Percentiles rank a stretch among this genome's conserved stretches.
phyloP scores from a whole-genome alignment of 139 green algal genomes.

The Haematococcus lacustris region DNA sequence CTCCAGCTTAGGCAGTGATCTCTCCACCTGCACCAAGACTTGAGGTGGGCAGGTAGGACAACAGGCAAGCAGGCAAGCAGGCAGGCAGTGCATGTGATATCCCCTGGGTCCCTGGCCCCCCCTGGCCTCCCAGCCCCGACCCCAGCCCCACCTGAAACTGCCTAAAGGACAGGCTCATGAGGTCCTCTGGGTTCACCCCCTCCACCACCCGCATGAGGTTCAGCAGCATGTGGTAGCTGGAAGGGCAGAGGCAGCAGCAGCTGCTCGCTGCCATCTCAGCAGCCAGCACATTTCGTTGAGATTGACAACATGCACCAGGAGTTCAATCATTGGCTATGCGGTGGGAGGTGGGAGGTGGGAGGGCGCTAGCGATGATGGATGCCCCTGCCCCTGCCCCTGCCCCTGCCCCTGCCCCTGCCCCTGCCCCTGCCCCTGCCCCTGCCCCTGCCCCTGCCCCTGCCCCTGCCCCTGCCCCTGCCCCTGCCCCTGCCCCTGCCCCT shows the following conservation, averaged over 20 bases:
- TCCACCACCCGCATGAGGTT: conserved; percentile 65
- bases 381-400: too few species aligned
- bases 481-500: too few species aligned
- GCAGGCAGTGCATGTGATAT: too few species aligned
- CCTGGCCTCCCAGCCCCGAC: too few species aligned
- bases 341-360: background rate
- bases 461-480: too few species aligned
- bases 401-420: too few species aligned
- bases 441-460: too few species aligned
- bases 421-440: too few species aligned
- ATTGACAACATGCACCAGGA: background rate
- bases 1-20: conserved; percentile 51
- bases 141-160: conserved; percentile 19
- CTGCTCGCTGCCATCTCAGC: background rate
- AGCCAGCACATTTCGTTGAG: background rate
- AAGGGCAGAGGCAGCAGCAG: background rate
- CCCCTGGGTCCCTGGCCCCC: too few species aligned
- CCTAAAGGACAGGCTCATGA: conserved; percentile 34
- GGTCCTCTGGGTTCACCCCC: conserved; percentile 29
- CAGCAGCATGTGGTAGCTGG: conserved; percentile 73
- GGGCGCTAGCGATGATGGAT: background rate
- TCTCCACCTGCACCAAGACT: conserved; percentile 62
- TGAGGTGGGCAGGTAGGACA: too few species aligned
- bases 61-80: too few species aligned
- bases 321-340: background rate